Base-by-base conservation (phyloP, 495 filamentous ascomycete species). In the Pseudevernia furfuracea region DNA sequence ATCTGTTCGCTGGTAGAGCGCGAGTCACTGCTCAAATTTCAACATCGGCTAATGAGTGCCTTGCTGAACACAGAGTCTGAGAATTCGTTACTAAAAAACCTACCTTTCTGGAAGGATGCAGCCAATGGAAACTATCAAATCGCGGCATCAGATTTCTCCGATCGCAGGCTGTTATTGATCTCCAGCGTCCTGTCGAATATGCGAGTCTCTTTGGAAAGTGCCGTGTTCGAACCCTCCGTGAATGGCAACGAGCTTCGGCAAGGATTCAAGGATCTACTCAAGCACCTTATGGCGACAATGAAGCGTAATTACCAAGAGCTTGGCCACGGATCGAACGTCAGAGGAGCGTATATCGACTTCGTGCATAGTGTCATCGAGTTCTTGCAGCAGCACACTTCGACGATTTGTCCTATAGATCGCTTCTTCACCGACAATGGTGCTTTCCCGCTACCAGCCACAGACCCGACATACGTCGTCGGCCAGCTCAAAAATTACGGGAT, bases 381-480 rank as follows among this genome's bases (percentile, higher is more conserved):
- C 65, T 70, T 90, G 32, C 85, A 89, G 68, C 85, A 90, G 67
- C 79, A 89, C 65, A 84, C 82, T 14, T 75, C 79, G 52, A 81
- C 85, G 57, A 86, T 90, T 34, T 81, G 80, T 66, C 76, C 78
- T 0, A 79, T 90, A 55, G 84, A 89, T 64, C 70, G 72, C 4
- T 90, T 87, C 78, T 90, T 90, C 75, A 89, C 82, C 3, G 82
- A 90, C 63, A 82, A 84, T 12, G 71, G 78, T 32, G 73, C 81
- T 0, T 90, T 90, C 71, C 87, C 87, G 9, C 74, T 89, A 38
- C 87, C 87, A 21, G 78, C 79, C 25, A 76, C 72, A 0, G 87
- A 90, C 66, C 87, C 88, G 6, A 81, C 78, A 1, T 90, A 90
- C 72, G 84, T 90, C 39, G 83, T 88, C 25, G 87, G 85, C 12